A percentile compares a stretch with the other conserved stretches of the same genome.
Conservation (phyloP, 306 rosid species). For the Herpetospermum pedunculosum region DNA sequence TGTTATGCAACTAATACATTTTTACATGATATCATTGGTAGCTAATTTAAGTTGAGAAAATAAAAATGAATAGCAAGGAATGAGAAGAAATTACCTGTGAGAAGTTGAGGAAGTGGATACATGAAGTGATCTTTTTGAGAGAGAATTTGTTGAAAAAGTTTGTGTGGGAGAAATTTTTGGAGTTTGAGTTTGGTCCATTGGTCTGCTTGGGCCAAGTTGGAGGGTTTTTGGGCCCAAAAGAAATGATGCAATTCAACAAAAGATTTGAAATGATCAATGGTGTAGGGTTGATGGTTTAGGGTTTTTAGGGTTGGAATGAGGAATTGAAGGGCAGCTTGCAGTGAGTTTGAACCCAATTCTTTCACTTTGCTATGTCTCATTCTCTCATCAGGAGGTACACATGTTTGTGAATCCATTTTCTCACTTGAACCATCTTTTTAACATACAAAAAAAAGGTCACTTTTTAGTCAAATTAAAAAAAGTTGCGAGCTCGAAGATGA, state of each 20-base stretch:
- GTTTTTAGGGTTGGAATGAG: conserved; percentile 16
- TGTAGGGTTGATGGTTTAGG: conserved; percentile 8
- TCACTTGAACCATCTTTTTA: conserved; percentile 25
- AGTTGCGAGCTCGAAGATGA: neutral
- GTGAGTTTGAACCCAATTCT: conserved; percentile 32
- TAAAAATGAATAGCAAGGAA: neutral
- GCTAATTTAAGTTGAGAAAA: neutral
- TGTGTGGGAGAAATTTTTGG: conserved; percentile 26
- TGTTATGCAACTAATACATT: neutral
- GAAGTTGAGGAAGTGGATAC: conserved; percentile 32
- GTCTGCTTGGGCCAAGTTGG: conserved; percentile 15
- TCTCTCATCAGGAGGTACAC: conserved; percentile 60
- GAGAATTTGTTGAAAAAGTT: conserved; percentile 25
- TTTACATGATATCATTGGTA: neutral
- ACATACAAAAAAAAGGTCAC: neutral
- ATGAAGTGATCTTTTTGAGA: conserved; percentile 19
- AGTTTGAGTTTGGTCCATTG: conserved; percentile 30
- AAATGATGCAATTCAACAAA: conserved; percentile 31
- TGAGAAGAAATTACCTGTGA: neutral
- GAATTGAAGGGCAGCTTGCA: conserved; percentile 35
- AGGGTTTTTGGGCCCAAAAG: conserved; percentile 24
- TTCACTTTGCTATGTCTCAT: conserved; percentile 34
- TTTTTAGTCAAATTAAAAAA: neutral
- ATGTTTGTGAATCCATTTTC: conserved; percentile 22
- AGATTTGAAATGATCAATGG: conserved; percentile 17